Percentiles rank a stretch among this genome's conserved stretches.
Evolutionary conservation across 441 rosid species (phyloP).

Genomic region (Breynia disticha): DNA sequence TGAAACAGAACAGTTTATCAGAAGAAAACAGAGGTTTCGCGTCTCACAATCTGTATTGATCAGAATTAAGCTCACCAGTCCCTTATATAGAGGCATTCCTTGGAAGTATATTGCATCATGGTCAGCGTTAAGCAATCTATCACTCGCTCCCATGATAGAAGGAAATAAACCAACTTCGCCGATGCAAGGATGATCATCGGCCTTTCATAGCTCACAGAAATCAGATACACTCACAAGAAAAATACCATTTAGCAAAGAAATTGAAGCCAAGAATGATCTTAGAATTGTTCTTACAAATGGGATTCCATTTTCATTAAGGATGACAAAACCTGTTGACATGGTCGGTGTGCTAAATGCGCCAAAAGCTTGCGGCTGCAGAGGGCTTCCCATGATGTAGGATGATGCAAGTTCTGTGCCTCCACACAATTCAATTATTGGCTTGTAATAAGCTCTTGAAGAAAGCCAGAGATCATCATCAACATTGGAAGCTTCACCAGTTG

Average conservation of each 20-base stretch:
- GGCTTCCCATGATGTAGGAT: slow-evolving; percentile 54
- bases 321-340: slow-evolving; percentile 65
- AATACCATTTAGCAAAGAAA: not conserved
- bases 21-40: no score
- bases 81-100: slow-evolving; percentile 69
- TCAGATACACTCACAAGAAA: not conserved
- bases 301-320: slow-evolving; percentile 63
- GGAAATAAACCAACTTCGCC: slow-evolving; percentile 84
- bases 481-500: slow-evolving; percentile 78
- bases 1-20: slow-evolving; percentile 15
- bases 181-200: slow-evolving; percentile 59
- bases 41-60: no score
- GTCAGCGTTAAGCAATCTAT: slow-evolving; percentile 73
- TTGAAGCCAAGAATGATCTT: not conserved
- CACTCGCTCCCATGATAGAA: slow-evolving; percentile 55
- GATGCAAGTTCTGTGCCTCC: slow-evolving; percentile 91
- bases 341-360: slow-evolving; percentile 69
- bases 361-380: slow-evolving; percentile 76
- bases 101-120: slow-evolving; percentile 61
- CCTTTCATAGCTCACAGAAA: slow-evolving; percentile 30
- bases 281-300: slow-evolving; percentile 36
- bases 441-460: slow-evolving; percentile 67
- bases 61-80: slow-evolving; percentile 35
- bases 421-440: slow-evolving; percentile 65
- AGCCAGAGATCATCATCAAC: slow-evolving; percentile 93